Base-by-base conservation (phyloP, 306 rosid species). In the Rubus idaeus region DNA sequence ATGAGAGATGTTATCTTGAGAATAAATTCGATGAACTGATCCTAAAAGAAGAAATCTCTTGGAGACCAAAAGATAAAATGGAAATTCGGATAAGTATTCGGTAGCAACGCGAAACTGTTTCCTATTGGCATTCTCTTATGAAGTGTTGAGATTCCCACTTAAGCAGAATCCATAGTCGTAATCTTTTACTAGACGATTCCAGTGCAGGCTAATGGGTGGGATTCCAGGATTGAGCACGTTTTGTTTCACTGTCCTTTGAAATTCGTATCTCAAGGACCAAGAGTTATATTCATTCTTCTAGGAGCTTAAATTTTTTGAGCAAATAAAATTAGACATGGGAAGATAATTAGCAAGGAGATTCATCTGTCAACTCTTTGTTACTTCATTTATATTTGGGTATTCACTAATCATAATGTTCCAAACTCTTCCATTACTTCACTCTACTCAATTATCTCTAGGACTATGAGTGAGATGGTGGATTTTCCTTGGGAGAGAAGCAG, bases 331-430 rank as follows among this genome's bases (percentile, higher is more conserved):
- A 2, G 44, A 63, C 9, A 12, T 35, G 68, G 20, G 70, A 65
- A 40, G 70, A 69, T 13, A 7, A 39, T 37, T 52, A 8, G 44
- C 74, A 70, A 30, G 12, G 53, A 70, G 60, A 49, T 70, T 70
- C 74, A 70, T 70, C 46, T 9, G 10, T 30, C 61, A 70, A 53
- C 7, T 7, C 12, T 46, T 57, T 44, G 71, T 67, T 4, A 23
- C 52, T 26, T 10, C 3, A 3, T 42, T 44, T 46, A 68, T 14
- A 23, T 53, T 45, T 3, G 35, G 57, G 40, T 60, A 23, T 46
- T 20, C 4, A 5, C 41, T 13, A 68, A 41, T 0, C 12, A 46
- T 68, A 21, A 30, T 45, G n/a, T 46, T 45, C 10, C 46, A 46
- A 68, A 5, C 40, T 13, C 4, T 68, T 30, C 35, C 35, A 30